phyloP scores from a whole-genome alignment of 2,329 filamentous ascomycete genomes.

The Alternaria triticimaculans region DNA sequence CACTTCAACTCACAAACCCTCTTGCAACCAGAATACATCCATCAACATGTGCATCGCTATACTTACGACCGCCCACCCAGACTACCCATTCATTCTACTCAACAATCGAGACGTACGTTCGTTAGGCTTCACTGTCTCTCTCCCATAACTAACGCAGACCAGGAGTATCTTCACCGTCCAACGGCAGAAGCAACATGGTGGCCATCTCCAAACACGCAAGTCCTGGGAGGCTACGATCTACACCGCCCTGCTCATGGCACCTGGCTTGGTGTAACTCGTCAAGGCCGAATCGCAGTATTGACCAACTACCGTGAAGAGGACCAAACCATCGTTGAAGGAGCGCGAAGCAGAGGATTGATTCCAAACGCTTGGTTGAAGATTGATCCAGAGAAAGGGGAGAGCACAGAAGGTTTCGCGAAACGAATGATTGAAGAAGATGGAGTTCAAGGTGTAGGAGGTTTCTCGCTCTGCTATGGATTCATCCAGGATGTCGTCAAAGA shows the following conservation, averaged over 20 bases:
- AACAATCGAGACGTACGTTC: conserved; percentile 57
- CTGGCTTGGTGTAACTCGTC: conserved; percentile 68
- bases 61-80: conserved; percentile 56
- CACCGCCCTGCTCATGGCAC: conserved; percentile 66
- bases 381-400: conserved; percentile 40
- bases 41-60: conserved; percentile 57
- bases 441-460: conserved; percentile 66
- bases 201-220: conserved; percentile 60
- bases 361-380: conserved; percentile 65
- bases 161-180: conserved; percentile 69
- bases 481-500: conserved; percentile 53
- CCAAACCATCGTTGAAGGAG: conserved; percentile 50
- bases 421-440: conserved; percentile 62
- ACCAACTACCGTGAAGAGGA: conserved; percentile 68
- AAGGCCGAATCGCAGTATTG: conserved; percentile 67
- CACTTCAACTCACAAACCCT: neutral
- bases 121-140: neutral
- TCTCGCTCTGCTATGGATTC: conserved; percentile 66
- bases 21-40: neutral
- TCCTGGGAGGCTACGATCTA: conserved; percentile 68
- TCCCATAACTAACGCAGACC: conserved; percentile 6
- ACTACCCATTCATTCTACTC: conserved; percentile 59
- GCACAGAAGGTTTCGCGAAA: conserved; percentile 60
- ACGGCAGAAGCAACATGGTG: conserved; percentile 67
- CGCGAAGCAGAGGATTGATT: conserved; percentile 64